Evolutionary conservation across 2,329 filamentous ascomycete genomes (phyloP).

Genomic region (Clonostachys rosea): DNA sequence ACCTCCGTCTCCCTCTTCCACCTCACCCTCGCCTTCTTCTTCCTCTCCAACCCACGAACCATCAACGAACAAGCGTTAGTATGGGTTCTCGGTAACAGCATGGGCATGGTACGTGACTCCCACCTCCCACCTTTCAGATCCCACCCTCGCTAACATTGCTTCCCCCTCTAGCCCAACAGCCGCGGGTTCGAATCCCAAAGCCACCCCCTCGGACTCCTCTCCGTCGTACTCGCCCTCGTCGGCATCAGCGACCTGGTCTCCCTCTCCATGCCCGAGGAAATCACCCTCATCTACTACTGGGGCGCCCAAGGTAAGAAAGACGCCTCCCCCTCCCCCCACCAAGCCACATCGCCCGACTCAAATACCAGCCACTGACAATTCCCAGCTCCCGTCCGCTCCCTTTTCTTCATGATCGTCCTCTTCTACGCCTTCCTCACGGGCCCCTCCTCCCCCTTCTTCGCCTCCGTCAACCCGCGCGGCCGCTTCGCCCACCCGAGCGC

Average conservation of each 20-base stretch:
- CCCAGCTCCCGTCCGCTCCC: constrained; percentile 58
- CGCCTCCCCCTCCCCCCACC: constrained; percentile 18
- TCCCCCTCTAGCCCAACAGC: constrained; percentile 49
- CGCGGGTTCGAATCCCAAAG: constrained; percentile 64
- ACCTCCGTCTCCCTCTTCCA: constrained; percentile 80
- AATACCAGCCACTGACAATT: background rate
- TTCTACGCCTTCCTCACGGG: constrained; percentile 63
- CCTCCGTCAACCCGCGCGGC: constrained; percentile 15
- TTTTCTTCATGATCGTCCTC: constrained; percentile 56
- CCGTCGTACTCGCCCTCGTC: constrained; percentile 58
- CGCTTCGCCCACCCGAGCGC: constrained; percentile 24
- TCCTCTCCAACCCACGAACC: constrained; percentile 67
- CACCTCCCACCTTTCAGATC: background rate
- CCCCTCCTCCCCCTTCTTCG: constrained; percentile 42
- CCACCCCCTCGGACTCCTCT: constrained; percentile 69
- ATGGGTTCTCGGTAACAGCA: constrained; percentile 75
- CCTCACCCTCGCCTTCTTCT: constrained; percentile 77
- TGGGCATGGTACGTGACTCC: constrained; percentile 64
- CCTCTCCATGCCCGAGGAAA: constrained; percentile 63
- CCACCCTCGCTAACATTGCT: too few species aligned
- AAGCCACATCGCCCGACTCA: background rate
- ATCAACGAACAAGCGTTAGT: constrained; percentile 79
- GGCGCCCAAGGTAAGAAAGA: constrained; percentile 53
- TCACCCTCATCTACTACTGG: constrained; percentile 60
- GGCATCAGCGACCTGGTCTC: constrained; percentile 62